Percentiles rank a stretch among this genome's conserved stretches.
Conservation (phyloP, 2,329 filamentous ascomycete species). For the Neofusicoccum kwambonambiense region DNA sequence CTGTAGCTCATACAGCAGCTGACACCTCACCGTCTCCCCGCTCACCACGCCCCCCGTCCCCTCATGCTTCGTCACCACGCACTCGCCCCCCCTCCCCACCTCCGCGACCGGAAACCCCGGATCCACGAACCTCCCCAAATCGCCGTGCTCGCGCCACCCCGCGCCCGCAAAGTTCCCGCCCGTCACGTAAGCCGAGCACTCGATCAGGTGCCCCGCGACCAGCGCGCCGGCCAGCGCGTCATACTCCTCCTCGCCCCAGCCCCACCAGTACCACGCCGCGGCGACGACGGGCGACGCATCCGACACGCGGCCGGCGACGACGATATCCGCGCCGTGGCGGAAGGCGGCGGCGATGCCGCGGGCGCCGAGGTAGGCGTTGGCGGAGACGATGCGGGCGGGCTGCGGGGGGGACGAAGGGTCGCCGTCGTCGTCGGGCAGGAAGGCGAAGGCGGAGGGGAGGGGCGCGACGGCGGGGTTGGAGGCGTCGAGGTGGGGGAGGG, state of each 20-base stretch:
- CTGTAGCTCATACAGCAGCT: constrained; percentile 49
- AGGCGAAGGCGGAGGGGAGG: constrained; percentile 38
- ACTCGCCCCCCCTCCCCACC: constrained; percentile 45
- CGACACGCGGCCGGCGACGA: constrained; percentile 34
- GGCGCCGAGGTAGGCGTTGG: constrained; percentile 54
- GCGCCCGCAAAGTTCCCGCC: constrained; percentile 56
- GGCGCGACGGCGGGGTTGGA: constrained; percentile 38
- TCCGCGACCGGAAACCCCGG: constrained; percentile 53
- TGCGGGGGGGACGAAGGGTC: too few species aligned
- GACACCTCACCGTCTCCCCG: constrained; percentile 37
- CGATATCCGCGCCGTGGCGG: constrained; percentile 34
- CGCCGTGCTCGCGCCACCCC: constrained; percentile 28
- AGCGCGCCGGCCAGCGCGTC: constrained; percentile 52
- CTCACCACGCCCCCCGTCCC: constrained; percentile 29
- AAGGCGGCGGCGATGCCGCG: constrained; percentile 32
- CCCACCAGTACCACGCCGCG: constrained; percentile 57
- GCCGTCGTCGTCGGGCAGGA: constrained; percentile 33
- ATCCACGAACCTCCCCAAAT: constrained; percentile 43
- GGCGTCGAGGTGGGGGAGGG: constrained; percentile 44
- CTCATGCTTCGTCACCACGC: constrained; percentile 50
- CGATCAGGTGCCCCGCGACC: constrained; percentile 55
- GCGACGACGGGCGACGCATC: constrained; percentile 50
- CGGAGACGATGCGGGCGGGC: neutral
- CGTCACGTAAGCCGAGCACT: constrained; percentile 55
- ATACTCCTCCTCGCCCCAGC: constrained; percentile 50